Evolutionary conservation across 2,329 filamentous ascomycete genomes (phyloP).

Genomic region (Colletotrichum sp.): DNA sequence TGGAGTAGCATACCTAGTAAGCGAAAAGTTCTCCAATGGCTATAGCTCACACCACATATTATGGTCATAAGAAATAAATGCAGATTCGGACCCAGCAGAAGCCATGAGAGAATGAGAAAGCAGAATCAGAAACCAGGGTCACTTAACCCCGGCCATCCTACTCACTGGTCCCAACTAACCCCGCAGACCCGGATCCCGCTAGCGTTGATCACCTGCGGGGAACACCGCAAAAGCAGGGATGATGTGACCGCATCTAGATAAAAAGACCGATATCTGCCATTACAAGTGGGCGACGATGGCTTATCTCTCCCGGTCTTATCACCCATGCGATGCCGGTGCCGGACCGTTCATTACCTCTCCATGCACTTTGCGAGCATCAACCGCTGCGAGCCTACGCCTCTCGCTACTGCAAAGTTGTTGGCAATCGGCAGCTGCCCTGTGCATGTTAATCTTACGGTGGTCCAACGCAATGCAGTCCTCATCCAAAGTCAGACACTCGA

Average conservation of each 20-base stretch:
- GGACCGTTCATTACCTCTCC: background rate
- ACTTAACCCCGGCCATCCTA: background rate
- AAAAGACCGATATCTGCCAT: background rate
- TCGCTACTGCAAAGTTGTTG: background rate
- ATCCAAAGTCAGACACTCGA: background rate
- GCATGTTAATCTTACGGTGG: accelerated
- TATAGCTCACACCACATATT: too few relatives aligned
- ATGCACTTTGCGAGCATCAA: background rate
- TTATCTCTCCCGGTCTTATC: background rate
- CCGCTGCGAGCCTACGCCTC: accelerated
- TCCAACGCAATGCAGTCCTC: background rate
- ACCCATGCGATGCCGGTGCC: background rate
- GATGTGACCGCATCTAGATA: background rate
- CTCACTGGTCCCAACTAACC: background rate
- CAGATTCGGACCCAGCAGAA: too few relatives aligned
- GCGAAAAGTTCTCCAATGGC: too few relatives aligned
- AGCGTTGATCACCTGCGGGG: background rate
- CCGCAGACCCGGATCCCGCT: background rate
- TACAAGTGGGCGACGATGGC: background rate
- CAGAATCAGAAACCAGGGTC: too few relatives aligned
- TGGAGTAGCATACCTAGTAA: too few relatives aligned
- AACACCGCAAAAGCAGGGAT: background rate
- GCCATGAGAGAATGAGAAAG: too few relatives aligned
- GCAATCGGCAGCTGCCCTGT: background rate
- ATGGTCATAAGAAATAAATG: too few relatives aligned